These are phyloP conservation scores for Pelagophyceae sp. DNA, from an alignment of 352 stramenopile genomes.

Conservation along the genomic window DNA sequence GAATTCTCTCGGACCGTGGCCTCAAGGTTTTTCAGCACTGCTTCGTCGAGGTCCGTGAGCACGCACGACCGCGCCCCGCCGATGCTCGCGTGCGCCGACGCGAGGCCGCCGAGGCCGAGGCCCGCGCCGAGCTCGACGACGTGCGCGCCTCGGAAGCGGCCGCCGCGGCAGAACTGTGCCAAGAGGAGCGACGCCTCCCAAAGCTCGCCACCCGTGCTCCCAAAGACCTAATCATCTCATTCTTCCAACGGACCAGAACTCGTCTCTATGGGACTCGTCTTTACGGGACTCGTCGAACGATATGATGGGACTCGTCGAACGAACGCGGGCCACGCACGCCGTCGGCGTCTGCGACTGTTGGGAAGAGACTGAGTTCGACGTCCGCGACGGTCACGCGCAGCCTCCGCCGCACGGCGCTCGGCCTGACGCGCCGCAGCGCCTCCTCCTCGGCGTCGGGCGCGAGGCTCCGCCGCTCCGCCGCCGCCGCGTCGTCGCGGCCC, in stretches of 20 bases:
- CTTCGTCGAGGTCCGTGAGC: background rate
- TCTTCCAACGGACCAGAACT: too few relatives aligned
- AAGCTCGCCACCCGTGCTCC: background rate
- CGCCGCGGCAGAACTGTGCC: background rate
- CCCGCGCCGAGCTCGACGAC: background rate
- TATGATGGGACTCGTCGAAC: too few relatives aligned
- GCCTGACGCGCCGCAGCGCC: background rate
- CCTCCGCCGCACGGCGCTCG: too few relatives aligned
- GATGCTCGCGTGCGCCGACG: background rate
- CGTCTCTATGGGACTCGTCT: too few relatives aligned
- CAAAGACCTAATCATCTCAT: too few relatives aligned
- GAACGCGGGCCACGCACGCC: too few relatives aligned
- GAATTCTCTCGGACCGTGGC: background rate
- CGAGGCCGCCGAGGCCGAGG: background rate
- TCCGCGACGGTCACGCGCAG: background rate
- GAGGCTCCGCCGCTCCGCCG: background rate
- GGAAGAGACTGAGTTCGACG: background rate
- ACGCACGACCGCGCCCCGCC: background rate
- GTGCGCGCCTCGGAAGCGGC: background rate
- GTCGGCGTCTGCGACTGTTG: background rate
- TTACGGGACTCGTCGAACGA: too few relatives aligned
- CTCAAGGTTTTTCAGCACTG: background rate
- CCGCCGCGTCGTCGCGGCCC: too few relatives aligned
- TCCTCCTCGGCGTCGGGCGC: background rate
- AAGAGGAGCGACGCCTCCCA: background rate